Conservation (phyloP, 331 rosid species). For the Malus hybrid region DNA sequence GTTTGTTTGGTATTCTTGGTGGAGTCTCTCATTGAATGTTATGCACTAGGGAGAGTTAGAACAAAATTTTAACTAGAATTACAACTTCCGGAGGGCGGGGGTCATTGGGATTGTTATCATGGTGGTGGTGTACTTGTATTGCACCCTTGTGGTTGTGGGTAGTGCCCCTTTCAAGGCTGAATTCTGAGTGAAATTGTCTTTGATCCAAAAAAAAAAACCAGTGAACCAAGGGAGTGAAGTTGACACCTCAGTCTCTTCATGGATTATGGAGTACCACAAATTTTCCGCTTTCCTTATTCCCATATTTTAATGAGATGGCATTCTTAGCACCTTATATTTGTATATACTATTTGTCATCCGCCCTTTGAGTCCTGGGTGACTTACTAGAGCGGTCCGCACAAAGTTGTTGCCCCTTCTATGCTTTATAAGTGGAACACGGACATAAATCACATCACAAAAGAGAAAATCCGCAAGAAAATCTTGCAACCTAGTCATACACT, state of each 20-base stretch:
- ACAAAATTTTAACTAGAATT: not conserved
- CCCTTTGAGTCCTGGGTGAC: not conserved
- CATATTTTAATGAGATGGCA: not conserved
- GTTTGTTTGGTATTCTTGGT: not conserved
- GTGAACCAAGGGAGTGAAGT: not conserved
- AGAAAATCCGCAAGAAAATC: not conserved
- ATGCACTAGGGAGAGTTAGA: not conserved
- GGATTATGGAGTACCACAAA: not conserved
- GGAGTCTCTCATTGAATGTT: not conserved
- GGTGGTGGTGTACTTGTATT: too few relatives aligned
- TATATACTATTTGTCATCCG: not conserved
- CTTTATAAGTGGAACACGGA: too few relatives aligned
- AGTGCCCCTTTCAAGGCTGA: too few relatives aligned
- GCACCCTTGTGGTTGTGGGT: too few relatives aligned
- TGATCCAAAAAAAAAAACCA: too few relatives aligned
- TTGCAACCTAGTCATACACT: conserved; percentile 19
- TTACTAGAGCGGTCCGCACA: not conserved
- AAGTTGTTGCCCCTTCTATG: not conserved
- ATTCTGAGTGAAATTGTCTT: too few relatives aligned
- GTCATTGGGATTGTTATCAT: not conserved
- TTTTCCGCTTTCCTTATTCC: not conserved
- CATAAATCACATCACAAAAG: not conserved
- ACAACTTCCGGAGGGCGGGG: not conserved
- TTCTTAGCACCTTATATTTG: not conserved
- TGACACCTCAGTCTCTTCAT: not conserved